Evolutionary conservation across 1,139 yeast genomes (phyloP).

Genomic region (Pneumocystis murina): DNA sequence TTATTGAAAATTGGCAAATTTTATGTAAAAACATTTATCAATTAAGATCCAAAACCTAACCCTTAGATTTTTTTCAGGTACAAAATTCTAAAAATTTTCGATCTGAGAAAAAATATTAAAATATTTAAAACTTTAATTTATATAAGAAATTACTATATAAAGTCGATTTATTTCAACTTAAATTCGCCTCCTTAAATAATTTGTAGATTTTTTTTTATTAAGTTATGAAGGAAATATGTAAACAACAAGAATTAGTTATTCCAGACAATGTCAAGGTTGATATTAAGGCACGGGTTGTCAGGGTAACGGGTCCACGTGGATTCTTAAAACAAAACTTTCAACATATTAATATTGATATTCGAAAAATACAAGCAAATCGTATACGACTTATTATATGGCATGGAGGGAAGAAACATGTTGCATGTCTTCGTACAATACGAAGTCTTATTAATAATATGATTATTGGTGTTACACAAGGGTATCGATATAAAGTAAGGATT

Average conservation of each 20-base stretch:
- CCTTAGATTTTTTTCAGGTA: too few species aligned
- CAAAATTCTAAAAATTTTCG: too few species aligned
- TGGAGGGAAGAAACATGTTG: constrained; percentile 99
- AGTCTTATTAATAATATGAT: constrained; percentile 85
- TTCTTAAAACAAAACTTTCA: constrained; percentile 75
- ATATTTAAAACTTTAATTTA: too few species aligned
- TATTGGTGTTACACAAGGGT: constrained; percentile 84
- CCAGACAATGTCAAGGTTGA: constrained; percentile 89
- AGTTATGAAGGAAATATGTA: constrained; percentile 10
- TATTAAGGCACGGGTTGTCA: constrained; percentile 83
- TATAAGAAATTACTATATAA: too few species aligned
- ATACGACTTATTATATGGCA: constrained; percentile 88
- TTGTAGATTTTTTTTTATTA: background rate
- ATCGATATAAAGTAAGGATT: constrained; percentile 55
- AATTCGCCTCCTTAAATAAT: too few species aligned
- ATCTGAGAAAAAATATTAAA: too few species aligned
- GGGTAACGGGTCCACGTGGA: constrained; percentile 98
- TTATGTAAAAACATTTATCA: too few species aligned
- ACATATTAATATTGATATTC: constrained; percentile 90
- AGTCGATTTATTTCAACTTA: too few species aligned
- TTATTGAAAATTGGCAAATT: too few species aligned
- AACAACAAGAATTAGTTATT: constrained; percentile 70
- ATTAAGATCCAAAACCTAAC: too few species aligned
- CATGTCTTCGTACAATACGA: constrained; percentile 97
- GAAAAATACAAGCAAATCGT: constrained; percentile 52